Evolutionary conservation across 2,329 filamentous ascomycete genomes (phyloP), one percentile per base, ranked within the genome.

Genomic region (Botrytis fragariae): DNA sequence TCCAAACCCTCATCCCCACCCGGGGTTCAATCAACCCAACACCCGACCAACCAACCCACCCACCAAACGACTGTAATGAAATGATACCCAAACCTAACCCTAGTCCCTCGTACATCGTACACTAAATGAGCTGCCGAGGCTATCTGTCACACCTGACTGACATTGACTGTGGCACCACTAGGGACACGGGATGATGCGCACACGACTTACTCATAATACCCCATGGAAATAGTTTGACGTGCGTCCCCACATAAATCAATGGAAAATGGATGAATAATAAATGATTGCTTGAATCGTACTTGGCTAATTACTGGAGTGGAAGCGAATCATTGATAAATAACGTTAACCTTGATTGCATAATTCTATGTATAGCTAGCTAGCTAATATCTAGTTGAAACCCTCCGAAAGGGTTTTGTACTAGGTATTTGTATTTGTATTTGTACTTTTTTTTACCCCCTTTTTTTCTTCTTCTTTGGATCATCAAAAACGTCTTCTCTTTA

Each of bases 161-260:
- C 42, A 42, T 42, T 22, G 4, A 37, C 10, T 6, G 35, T 22
- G 9, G 5, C 35, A 37, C 37, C 39, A 63, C 61, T 22, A n/a
- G n/a, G n/a, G n/a, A n/a, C 61, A 63, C 61, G 61, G 61, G 39
- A 63, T 39, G 39, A 63, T 63, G 39, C 61, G 39, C n/a, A 42
- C 42, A 18, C 6, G 8, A 37, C 4, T 9, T 37, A 37, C 37
- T 37, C n/a, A n/a, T n/a, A 6, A 7, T 6, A 20, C 10, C 48
- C 25, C 48, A 54, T 12, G 35, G n/a, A 32, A 44, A 45, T 45
- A 45, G 39, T 63, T 63, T 44, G 61, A 44, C n/a, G 32, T 44
- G 5, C 14, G 16, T 64, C 42, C 10, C 62, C 62, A 64, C n/a
- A 45, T 32, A 8, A 44, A 32, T 35, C 18, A 25, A 35, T 20